Evolutionary conservation across 2,329 filamentous ascomycete species (phyloP), one percentile per base, ranked within the genome.

Genomic region (Colletotrichum cereale): DNA sequence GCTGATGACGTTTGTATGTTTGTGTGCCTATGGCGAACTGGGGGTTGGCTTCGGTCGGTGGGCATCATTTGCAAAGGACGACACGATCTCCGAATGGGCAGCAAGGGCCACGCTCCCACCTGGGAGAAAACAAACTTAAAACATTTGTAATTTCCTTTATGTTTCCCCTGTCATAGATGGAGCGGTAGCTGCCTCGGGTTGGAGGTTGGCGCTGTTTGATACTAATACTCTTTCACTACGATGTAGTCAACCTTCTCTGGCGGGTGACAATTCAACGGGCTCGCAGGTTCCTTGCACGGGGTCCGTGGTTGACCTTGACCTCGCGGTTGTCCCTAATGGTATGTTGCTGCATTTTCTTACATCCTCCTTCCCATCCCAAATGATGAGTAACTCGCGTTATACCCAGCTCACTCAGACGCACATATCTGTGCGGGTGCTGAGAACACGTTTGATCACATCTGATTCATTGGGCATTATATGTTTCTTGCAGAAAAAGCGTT

Each of bases 1-100:
- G 72, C 68, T 68, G 64, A 72, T 64, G 71, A 73, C 72, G 63
- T 68, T 72, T 72, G 48, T 67, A 72, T 72, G 68, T 72, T 68
- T 72, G 72, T 55, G 62, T 72, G 60, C 68, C 68, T 73, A 66
- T 72, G 57, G 71, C 62, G 71, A 67, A 71, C 58, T 73, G 38
- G 67, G 62, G 58, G 63, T 55, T 55, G 71, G 63, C 56, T 67
- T 71, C 58, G 67, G 67, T 70, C 56, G 67, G 63, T 72, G 65
- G 69, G 65, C 60, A 69, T 72, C 66, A 72, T 72, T 69, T 55
- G 65, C 64, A 69, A 71, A 47, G 60, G 58, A 72, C 57, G 53
- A 72, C 64, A 72, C 38, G 65, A 72, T 40, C 55, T 48, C 48
- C 4, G 69, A 48, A 53, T 53, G 69, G 47, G 47, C 44, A 42